Percentiles rank a stretch among this genome's conserved stretches.
Evolutionary conservation across 441 rosid genomes (phyloP).

Genomic region (Pelargonium citronellum): DNA sequence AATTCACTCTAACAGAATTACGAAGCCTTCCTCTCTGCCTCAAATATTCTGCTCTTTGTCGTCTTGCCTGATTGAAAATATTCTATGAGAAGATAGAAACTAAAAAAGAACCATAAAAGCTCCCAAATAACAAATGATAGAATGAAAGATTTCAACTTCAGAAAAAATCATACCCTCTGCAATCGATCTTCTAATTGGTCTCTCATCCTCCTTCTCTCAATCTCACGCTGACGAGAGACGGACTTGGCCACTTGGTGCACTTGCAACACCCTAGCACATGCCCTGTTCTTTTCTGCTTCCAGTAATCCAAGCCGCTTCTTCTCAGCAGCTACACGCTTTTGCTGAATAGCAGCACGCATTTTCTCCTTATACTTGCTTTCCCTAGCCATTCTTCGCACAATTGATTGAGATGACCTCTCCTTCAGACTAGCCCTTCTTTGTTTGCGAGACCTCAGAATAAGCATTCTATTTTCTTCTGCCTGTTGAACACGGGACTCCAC

Average conservation of each 20-base stretch:
- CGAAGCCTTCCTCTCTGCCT: constrained; percentile 68
- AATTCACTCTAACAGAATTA: constrained; percentile 40
- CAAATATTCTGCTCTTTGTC: constrained; percentile 85
- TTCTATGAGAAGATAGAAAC: constrained; percentile 13
- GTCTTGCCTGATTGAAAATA: constrained; percentile 55
- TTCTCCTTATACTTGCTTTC: constrained; percentile 89
- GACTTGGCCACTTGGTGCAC: constrained; percentile 66
- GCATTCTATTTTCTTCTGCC: constrained; percentile 90
- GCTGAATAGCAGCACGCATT: constrained; percentile 75
- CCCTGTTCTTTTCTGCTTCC: constrained; percentile 88
- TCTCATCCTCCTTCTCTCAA: constrained; percentile 75
- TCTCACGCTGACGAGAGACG: constrained; percentile 74
- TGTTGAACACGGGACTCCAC: constrained; percentile 76
- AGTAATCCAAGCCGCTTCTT: constrained; percentile 75
- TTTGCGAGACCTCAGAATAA: constrained; percentile 63
- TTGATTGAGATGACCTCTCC: constrained; percentile 83
- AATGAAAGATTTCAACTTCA: not conserved
- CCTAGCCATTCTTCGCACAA: constrained; percentile 64
- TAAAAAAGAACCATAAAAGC: constrained; percentile 10
- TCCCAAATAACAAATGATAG: not conserved
- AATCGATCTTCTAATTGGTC: constrained; percentile 79
- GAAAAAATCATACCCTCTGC: constrained; percentile 57
- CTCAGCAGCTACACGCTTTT: constrained; percentile 91
- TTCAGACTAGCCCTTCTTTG: constrained; percentile 66
- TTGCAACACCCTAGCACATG: constrained; percentile 68